Conservation (phyloP, 164 flowering plant species). For the Chloranthus sessilifolius region DNA sequence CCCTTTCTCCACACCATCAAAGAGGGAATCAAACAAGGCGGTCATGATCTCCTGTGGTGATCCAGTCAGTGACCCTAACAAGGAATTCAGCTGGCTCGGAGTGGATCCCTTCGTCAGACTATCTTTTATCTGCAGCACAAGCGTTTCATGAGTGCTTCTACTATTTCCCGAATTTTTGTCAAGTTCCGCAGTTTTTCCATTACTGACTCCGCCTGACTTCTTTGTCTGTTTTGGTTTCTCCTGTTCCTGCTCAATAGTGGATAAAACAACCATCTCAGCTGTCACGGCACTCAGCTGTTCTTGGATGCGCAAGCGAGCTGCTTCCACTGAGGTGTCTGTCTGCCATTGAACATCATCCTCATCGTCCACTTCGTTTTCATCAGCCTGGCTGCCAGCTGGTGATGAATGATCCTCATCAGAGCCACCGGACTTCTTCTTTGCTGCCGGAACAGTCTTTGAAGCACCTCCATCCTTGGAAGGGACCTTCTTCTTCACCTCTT, state of each 20-base stretch:
- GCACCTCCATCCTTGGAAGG: conserved; percentile 26
- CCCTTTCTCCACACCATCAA: conserved; percentile 52
- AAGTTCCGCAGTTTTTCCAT: conserved; percentile 9
- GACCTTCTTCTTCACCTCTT: conserved; percentile 65
- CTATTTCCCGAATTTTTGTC: too few species aligned
- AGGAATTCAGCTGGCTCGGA: conserved; percentile 29
- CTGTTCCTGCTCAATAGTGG: conserved; percentile 33
- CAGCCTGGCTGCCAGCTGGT: conserved; percentile 49
- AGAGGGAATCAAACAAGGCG: conserved; percentile 52
- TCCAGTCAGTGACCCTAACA: conserved; percentile 33
- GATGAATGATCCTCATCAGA: conserved; percentile 64
- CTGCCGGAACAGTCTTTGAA: conserved; percentile 20
- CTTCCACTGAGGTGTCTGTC: conserved; percentile 69
- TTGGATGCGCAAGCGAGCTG: conserved; percentile 59
- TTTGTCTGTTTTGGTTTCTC: conserved; percentile 22
- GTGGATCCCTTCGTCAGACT: conserved; percentile 37
- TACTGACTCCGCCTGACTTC: not conserved
- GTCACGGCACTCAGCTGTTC: conserved; percentile 74
- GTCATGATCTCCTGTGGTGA: conserved; percentile 31
- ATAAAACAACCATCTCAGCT: conserved; percentile 69
- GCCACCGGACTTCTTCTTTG: conserved; percentile 42
- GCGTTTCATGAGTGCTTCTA: conserved; percentile 14
- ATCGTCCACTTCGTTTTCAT: conserved; percentile 38
- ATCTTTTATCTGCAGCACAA: conserved; percentile 32
- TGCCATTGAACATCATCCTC: conserved; percentile 71